Evolutionary conservation across 352 stramenopile genomes (phyloP).

Genomic region (Globisporangium rhizosaccharum): DNA sequence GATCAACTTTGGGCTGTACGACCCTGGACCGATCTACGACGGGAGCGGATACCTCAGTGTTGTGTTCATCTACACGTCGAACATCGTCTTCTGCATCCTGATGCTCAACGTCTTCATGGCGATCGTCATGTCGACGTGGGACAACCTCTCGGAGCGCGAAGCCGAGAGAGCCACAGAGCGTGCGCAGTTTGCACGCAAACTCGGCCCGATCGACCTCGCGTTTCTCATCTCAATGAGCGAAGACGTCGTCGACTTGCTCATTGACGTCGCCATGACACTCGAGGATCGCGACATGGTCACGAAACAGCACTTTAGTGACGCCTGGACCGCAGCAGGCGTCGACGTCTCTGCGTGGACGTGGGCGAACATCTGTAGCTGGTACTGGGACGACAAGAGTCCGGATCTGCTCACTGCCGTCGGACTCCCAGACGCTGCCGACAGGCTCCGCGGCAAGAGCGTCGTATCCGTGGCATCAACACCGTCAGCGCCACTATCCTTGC

Average conservation of each 20-base stretch:
- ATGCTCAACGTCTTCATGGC: slow-evolving; percentile 82
- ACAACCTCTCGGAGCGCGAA: slow-evolving; percentile 48
- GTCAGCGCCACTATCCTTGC: neutral
- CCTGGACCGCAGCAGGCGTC: slow-evolving; percentile 30
- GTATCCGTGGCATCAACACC: too few relatives aligned
- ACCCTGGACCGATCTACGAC: slow-evolving; percentile 63
- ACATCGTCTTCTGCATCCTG: slow-evolving; percentile 67
- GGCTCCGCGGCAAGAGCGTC: neutral
- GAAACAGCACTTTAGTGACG: slow-evolving; percentile 27
- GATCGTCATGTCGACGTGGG: slow-evolving; percentile 74
- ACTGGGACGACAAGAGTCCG: slow-evolving; percentile 34
- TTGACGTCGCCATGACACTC: slow-evolving; percentile 37
- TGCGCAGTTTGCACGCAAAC: slow-evolving; percentile 21
- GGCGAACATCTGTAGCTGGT: slow-evolving; percentile 43
- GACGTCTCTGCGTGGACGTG: slow-evolving; percentile 37
- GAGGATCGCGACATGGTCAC: slow-evolving; percentile 31
- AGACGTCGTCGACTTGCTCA: slow-evolving; percentile 34
- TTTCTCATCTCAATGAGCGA: slow-evolving; percentile 43
- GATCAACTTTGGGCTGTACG: slow-evolving; percentile 70
- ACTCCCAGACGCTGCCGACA: slow-evolving; percentile 10
- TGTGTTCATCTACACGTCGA: slow-evolving; percentile 68
- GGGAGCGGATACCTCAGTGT: slow-evolving; percentile 43
- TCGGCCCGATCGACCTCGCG: slow-evolving; percentile 34
- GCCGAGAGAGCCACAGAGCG: slow-evolving; percentile 32
- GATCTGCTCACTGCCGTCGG: neutral